These are phyloP conservation scores for Yarrowia yakushimensis DNA, from an alignment of 805 yeast species.

Conservation along the genomic window DNA sequence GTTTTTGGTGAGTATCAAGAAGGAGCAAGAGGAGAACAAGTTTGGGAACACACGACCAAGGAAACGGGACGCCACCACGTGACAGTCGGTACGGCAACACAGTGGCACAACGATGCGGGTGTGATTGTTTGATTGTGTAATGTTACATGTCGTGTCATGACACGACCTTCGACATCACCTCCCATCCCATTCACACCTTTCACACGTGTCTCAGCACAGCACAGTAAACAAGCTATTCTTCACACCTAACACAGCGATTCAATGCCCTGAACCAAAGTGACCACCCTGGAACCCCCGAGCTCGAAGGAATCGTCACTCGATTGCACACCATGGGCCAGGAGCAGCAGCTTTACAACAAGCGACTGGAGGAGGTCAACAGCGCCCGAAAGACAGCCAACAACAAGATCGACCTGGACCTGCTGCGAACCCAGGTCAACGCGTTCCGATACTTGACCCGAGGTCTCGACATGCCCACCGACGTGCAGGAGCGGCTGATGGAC, in stretches of 20 bases:
- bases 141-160: too few relatives aligned
- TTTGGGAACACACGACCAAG: not conserved
- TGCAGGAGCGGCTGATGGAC: slow-evolving; percentile 44
- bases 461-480: slow-evolving; percentile 51
- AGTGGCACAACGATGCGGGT: not conserved
- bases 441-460: slow-evolving; percentile 58
- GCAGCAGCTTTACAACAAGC: slow-evolving; percentile 34
- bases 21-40: slow-evolving; percentile 8
- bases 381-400: slow-evolving; percentile 25
- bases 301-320: slow-evolving; percentile 35
- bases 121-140: too few relatives aligned
- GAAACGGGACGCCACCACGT: not conserved
- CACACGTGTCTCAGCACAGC: not conserved
- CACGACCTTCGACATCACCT: too few relatives aligned
- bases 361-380: slow-evolving; percentile 28
- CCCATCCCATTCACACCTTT: too few relatives aligned
- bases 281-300: slow-evolving; percentile 30
- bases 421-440: slow-evolving; percentile 69
- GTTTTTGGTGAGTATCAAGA: slow-evolving; percentile 22
- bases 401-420: slow-evolving; percentile 42
- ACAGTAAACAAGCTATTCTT: not conserved
- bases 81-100: not conserved
- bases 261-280: slow-evolving; percentile 4
- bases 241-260: slow-evolving; percentile 13
- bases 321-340: slow-evolving; percentile 32